Conservation (phyloP, 2,329 filamentous ascomycete species). For the Huntiella omanensis region DNA sequence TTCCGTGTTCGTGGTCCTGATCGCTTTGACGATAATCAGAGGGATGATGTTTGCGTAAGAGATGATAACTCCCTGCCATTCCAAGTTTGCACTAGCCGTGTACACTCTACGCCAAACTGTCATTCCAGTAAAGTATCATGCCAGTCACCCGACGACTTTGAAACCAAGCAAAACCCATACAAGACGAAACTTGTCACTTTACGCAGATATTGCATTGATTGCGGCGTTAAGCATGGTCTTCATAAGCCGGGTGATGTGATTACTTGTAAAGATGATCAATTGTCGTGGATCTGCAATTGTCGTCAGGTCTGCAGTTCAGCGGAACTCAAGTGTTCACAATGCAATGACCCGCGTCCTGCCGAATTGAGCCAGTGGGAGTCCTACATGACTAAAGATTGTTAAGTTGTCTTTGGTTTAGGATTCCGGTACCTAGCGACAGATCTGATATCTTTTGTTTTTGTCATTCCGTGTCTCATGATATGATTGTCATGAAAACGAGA, state of each 20-base stretch:
- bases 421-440: no score
- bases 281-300: constrained; percentile 24
- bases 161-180: not conserved
- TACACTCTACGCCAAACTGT: constrained; percentile 6
- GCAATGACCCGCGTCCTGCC: constrained; percentile 18
- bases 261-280: constrained; percentile 20
- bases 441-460: no score
- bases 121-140: not conserved
- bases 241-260: constrained; percentile 21
- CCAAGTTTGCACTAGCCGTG: constrained; percentile 15
- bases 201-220: constrained; percentile 24
- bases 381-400: no score
- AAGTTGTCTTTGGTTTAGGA: no score
- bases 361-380: no score
- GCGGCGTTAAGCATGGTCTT: constrained; percentile 21
- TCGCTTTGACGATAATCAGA: constrained; percentile 22
- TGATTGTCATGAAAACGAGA: no score
- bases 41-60: constrained; percentile 17
- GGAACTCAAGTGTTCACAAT: constrained; percentile 20
- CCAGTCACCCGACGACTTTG: not conserved
- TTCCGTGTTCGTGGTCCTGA: constrained; percentile 22
- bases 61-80: constrained; percentile 17
- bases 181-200: constrained; percentile 15
- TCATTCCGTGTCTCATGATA: no score
- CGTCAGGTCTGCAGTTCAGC: constrained; percentile 19